A percentile compares a stretch with the other conserved stretches of the same genome.
phyloP scores from a whole-genome alignment of 306 rosid species.

The barrel medic (Medicago truncatula) region DNA sequence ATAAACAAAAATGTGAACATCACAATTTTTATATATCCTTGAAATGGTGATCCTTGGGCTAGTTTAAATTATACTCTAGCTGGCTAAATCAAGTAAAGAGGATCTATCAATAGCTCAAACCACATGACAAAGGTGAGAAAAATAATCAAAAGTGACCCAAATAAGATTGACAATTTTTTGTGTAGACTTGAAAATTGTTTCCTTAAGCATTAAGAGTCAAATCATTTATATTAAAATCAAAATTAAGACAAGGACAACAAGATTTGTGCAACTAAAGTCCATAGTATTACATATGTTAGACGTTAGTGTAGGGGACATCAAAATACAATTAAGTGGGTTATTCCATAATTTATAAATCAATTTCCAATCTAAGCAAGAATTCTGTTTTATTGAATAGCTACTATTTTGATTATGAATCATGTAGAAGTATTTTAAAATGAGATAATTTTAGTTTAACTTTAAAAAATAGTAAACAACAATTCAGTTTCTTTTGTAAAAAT shows the following conservation, averaged over 20 bases:
- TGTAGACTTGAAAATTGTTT: conserved; percentile 31
- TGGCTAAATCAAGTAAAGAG: conserved; percentile 13
- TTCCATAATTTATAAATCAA: conserved; percentile 16
- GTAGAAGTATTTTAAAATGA: conserved; percentile 30
- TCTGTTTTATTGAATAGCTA: conserved; percentile 20
- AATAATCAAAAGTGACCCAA: conserved; percentile 9
- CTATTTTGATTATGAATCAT: not conserved
- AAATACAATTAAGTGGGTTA: not conserved
- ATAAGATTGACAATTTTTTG: conserved; percentile 13
- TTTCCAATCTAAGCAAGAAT: conserved; percentile 7
- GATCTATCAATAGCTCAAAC: conserved; percentile 24
- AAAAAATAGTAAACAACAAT: not conserved
- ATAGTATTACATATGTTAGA: conserved; percentile 4
- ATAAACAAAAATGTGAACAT: conserved; percentile 37
- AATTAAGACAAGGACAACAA: conserved; percentile 39
- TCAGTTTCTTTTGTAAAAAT: no score
- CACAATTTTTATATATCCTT: conserved; percentile 18
- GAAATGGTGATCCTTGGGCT: conserved; percentile 24
- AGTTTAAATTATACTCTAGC: conserved; percentile 26
- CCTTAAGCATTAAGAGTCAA: conserved; percentile 60
- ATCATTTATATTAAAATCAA: not conserved
- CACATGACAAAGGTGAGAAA: conserved; percentile 20
- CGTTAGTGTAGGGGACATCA: conserved; percentile 17
- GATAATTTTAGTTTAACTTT: conserved; percentile 5
- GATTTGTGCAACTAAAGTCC: conserved; percentile 10